phyloP scores from a whole-genome alignment of 2,329 filamentous ascomycete species.

The Dissoconium aciculare region DNA sequence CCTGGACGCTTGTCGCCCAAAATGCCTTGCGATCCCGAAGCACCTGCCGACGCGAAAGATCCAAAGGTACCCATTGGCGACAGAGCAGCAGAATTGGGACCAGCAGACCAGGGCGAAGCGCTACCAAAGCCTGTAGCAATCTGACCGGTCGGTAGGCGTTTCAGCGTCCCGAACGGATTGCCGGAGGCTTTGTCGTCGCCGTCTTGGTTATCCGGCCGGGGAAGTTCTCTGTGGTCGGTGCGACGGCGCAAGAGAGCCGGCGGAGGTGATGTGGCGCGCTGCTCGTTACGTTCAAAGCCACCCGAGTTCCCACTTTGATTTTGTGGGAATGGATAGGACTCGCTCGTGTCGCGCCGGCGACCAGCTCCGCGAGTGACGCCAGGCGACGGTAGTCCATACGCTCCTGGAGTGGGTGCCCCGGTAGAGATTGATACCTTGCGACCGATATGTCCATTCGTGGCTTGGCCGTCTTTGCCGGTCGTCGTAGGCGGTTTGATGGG shows the following conservation, averaged over 20 bases:
- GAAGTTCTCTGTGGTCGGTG: slow-evolving; percentile 44
- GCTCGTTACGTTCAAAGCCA: slow-evolving; percentile 43
- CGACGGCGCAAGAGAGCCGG: slow-evolving; percentile 45
- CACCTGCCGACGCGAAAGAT: slow-evolving; percentile 55
- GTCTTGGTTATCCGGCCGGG: slow-evolving; percentile 19
- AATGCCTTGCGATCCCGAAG: slow-evolving; percentile 31
- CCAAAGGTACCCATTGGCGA: slow-evolving; percentile 76
- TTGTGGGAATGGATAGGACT: slow-evolving; percentile 44
- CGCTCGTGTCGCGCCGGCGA: slow-evolving; percentile 71
- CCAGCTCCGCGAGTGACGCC: slow-evolving; percentile 53
- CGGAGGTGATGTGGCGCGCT: slow-evolving; percentile 44
- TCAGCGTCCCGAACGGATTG: slow-evolving; percentile 38
- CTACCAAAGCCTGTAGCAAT: slow-evolving; percentile 35
- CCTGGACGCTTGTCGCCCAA: slow-evolving; percentile 55
- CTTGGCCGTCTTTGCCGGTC: slow-evolving; percentile 45
- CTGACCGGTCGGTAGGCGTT: slow-evolving; percentile 41
- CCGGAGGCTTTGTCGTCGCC: slow-evolving; percentile 24
- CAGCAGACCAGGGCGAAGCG: slow-evolving; percentile 42
- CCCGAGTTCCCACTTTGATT: slow-evolving; percentile 46
- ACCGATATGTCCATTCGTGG: slow-evolving; percentile 43
- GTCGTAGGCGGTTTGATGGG: slow-evolving; percentile 76
- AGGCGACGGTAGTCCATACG: slow-evolving; percentile 59
- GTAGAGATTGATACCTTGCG: slow-evolving; percentile 72
- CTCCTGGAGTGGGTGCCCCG: slow-evolving; percentile 43
- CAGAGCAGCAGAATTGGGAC: slow-evolving; percentile 45